A percentile compares a stretch with the other conserved stretches of the same genome.
These are phyloP conservation scores for Breviolum minutum DNA, from an alignment of 73 alveolate species.

Conservation along the genomic window DNA sequence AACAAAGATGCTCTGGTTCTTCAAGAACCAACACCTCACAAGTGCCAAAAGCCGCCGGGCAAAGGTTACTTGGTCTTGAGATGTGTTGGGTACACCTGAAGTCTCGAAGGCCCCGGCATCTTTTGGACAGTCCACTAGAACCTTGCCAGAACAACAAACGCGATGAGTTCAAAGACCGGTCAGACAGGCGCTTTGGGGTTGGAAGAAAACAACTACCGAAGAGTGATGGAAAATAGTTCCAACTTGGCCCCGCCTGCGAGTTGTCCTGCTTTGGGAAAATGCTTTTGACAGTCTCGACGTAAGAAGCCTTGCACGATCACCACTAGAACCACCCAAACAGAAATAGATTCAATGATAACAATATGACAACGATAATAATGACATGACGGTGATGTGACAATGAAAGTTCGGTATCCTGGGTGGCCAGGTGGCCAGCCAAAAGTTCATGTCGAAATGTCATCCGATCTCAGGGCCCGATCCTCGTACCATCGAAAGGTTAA, in stretches of 20 bases:
- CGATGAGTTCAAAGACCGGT: background rate
- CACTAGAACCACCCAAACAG: too few species aligned
- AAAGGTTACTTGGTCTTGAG: background rate
- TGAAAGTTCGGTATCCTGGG: too few species aligned
- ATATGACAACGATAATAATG: too few species aligned
- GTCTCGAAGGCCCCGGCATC: conserved; percentile 11
- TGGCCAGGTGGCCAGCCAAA: too few species aligned
- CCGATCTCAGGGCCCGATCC: background rate
- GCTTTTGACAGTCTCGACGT: conserved; percentile 53
- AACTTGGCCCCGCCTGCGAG: conserved; percentile 3
- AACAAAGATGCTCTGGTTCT: conserved; percentile 93
- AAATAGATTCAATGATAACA: too few species aligned
- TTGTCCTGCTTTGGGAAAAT: conserved; percentile 67
- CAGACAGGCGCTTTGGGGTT: background rate
- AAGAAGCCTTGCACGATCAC: conserved; percentile 21
- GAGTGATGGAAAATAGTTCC: background rate
- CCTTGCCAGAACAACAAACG: conserved; percentile 3
- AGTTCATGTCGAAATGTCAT: background rate
- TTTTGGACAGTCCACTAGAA: conserved; percentile 34
- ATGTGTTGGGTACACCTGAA: background rate
- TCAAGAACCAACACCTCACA: conserved; percentile 67
- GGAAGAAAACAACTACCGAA: background rate
- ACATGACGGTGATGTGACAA: too few species aligned
- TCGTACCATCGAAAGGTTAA: conserved; percentile 77
- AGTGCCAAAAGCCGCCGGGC: background rate